Conservation (phyloP, 768 basidiomycete species). For the Leccinum incarnatum region DNA sequence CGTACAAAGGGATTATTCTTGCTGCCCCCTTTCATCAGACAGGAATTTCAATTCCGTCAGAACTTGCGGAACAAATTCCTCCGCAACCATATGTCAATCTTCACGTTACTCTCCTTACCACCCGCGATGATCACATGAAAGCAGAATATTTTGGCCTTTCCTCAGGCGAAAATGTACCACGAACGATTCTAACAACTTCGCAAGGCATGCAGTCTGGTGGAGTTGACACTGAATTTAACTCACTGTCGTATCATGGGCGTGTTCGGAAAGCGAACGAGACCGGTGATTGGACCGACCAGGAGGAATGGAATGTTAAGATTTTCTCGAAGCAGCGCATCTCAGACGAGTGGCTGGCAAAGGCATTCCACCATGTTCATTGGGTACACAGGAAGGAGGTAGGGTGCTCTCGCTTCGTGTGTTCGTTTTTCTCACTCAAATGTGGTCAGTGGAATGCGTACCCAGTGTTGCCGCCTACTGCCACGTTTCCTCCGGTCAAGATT, state of each 20-base stretch:
- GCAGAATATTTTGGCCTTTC: slow-evolving; percentile 68
- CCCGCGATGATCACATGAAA: slow-evolving; percentile 58
- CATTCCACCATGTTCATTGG: slow-evolving; percentile 81
- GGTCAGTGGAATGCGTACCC: slow-evolving; percentile 82
- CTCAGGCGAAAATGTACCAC: slow-evolving; percentile 46
- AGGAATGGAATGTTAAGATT: slow-evolving; percentile 80
- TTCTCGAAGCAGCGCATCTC: slow-evolving; percentile 67
- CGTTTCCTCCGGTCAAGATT: slow-evolving; percentile 77
- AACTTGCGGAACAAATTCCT: slow-evolving; percentile 54
- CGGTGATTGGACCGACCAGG: slow-evolving; percentile 20
- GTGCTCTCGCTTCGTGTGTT: slow-evolving; percentile 4
- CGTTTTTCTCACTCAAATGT: slow-evolving; percentile 4
- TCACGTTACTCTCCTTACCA: slow-evolving; percentile 88
- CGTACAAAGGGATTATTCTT: slow-evolving; percentile 76
- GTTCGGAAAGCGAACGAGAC: slow-evolving; percentile 33
- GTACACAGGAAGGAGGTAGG: slow-evolving; percentile 72
- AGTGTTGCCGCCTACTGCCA: slow-evolving; percentile 58
- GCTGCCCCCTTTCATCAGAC: slow-evolving; percentile 83
- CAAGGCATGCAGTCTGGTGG: slow-evolving; percentile 55
- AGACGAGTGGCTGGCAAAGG: slow-evolving; percentile 64
- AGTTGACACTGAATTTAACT: slow-evolving; percentile 78
- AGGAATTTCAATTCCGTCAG: slow-evolving; percentile 48
- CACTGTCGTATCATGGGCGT: slow-evolving; percentile 74
- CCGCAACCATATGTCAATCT: slow-evolving; percentile 77
- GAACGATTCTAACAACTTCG: slow-evolving; percentile 69